These are phyloP conservation scores for Ministeria vibrans DNA, from an alignment of 78 protist genomes.

Conservation along the genomic window DNA sequence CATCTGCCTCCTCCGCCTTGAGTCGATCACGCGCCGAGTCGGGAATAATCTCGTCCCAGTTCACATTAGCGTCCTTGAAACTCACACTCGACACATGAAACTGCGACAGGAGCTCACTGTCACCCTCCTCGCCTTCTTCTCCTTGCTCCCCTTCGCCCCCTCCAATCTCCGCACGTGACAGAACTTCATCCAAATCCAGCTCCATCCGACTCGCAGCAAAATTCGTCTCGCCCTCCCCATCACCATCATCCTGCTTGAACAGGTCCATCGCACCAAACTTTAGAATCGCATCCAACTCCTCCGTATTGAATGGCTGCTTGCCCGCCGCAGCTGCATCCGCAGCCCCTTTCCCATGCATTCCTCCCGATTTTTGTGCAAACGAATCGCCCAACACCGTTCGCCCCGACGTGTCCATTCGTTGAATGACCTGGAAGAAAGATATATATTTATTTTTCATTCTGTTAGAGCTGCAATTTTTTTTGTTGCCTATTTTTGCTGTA, in stretches of 20 bases:
- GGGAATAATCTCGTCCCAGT: slow-evolving; percentile 23
- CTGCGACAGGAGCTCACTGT: not conserved
- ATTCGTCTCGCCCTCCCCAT: not conserved
- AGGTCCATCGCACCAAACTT: slow-evolving; percentile 30
- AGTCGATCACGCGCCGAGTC: not conserved
- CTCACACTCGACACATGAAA: slow-evolving; percentile 5
- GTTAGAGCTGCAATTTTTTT: not conserved
- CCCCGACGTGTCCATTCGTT: slow-evolving; percentile 34
- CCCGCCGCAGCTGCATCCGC: not conserved
- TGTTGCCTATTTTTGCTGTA: not conserved
- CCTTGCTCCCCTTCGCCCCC: not conserved
- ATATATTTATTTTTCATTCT: too few relatives aligned
- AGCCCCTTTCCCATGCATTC: not conserved
- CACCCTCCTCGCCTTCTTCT: not conserved
- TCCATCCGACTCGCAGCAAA: not conserved
- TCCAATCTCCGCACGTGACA: slow-evolving; percentile 23
- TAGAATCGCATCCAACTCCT: slow-evolving; percentile 12
- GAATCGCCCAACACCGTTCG: not conserved
- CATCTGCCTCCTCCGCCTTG: slow-evolving; percentile 5
- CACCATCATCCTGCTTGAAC: not conserved
- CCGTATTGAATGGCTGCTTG: not conserved
- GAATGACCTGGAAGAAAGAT: slow-evolving; percentile 28
- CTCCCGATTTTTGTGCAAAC: not conserved
- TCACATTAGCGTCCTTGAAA: not conserved
- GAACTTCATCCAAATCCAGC: slow-evolving; percentile 14